Conservation (phyloP, 2,329 filamentous ascomycete genomes). For the Aspergillus pseudoterreus region DNA sequence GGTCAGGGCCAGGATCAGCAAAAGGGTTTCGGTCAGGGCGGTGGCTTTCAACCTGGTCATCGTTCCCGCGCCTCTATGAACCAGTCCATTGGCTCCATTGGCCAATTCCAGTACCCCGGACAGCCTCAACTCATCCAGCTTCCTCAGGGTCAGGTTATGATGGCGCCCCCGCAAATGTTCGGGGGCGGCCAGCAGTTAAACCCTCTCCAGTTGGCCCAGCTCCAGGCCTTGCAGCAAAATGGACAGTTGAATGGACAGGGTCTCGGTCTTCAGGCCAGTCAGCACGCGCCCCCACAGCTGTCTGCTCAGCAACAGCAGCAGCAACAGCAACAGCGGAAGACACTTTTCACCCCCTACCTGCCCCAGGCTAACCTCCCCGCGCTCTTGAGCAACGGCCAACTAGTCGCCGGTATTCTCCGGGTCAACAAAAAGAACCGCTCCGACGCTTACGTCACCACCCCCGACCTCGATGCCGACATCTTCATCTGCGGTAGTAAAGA, state of each 20-base stretch:
- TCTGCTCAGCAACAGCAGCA: slow-evolving; percentile 57
- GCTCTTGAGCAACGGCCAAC: slow-evolving; percentile 82
- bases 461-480: slow-evolving; percentile 94
- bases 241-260: slow-evolving; percentile 77
- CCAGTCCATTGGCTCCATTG: slow-evolving; percentile 78
- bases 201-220: slow-evolving; percentile 80
- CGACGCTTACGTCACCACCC: slow-evolving; percentile 93
- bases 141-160: slow-evolving; percentile 74
- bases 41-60: slow-evolving; percentile 88
- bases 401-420: slow-evolving; percentile 92
- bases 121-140: slow-evolving; percentile 87
- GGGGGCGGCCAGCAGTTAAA: slow-evolving; percentile 78
- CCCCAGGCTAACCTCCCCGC: slow-evolving; percentile 92
- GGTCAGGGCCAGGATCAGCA: slow-evolving; percentile 43
- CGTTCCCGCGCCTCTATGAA: slow-evolving; percentile 80
- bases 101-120: slow-evolving; percentile 81
- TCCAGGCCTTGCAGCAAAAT: slow-evolving; percentile 91
- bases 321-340: slow-evolving; percentile 90
- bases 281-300: slow-evolving; percentile 66
- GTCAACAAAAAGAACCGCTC: slow-evolving; percentile 99
- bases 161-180: slow-evolving; percentile 77
- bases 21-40: slow-evolving; percentile 62
- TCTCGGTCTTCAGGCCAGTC: slow-evolving; percentile 63
- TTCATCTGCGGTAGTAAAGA: slow-evolving; percentile 99
- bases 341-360: slow-evolving; percentile 94